phyloP scores from a whole-genome alignment of 805 yeast species.

The Kodamaea hsintzibuensis region DNA sequence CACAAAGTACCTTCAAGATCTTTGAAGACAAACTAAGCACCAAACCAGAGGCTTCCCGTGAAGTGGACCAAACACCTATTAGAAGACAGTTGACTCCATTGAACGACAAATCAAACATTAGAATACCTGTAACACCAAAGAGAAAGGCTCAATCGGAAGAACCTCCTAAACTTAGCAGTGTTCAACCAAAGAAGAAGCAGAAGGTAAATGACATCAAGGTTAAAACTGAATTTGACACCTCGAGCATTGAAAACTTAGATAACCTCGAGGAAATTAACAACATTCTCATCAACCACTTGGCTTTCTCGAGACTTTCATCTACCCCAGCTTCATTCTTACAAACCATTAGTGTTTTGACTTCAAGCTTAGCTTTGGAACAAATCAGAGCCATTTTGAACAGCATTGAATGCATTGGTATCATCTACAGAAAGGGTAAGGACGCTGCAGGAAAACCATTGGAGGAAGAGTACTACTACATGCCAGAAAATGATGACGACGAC shows the following conservation, averaged over 20 bases:
- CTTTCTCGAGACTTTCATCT: constrained; percentile 84
- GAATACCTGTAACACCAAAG: constrained; percentile 12
- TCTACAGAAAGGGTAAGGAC: constrained; percentile 87
- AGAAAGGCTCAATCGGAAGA: constrained; percentile 38
- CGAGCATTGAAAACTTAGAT: constrained; percentile 23
- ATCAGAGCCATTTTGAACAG: constrained; percentile 46
- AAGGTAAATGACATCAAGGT: constrained; percentile 27
- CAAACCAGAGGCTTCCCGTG: constrained; percentile 6
- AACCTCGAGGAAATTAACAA: constrained; percentile 57
- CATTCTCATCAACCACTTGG: constrained; percentile 78
- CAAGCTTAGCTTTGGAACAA: constrained; percentile 44
- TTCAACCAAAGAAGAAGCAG: constrained; percentile 14
- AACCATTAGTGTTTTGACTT: constrained; percentile 58
- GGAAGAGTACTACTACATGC: constrained; percentile 88
- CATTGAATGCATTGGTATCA: constrained; percentile 75
- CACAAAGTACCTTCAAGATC: constrained; percentile 11
- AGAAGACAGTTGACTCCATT: constrained; percentile 22
- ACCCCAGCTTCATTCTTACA: constrained; percentile 78
- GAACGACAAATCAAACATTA: constrained; percentile 27
- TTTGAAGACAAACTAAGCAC: constrained; percentile 13
- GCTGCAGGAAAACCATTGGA: constrained; percentile 95
- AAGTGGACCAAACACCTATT: constrained; percentile 18
- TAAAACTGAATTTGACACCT: constrained; percentile 9
- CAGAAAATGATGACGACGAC: constrained; percentile 75
- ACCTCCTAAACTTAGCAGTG: constrained; percentile 23